These are phyloP conservation scores for Phytophthora cajani DNA, from an alignment of 352 stramenopile species.

Conservation along the genomic window DNA sequence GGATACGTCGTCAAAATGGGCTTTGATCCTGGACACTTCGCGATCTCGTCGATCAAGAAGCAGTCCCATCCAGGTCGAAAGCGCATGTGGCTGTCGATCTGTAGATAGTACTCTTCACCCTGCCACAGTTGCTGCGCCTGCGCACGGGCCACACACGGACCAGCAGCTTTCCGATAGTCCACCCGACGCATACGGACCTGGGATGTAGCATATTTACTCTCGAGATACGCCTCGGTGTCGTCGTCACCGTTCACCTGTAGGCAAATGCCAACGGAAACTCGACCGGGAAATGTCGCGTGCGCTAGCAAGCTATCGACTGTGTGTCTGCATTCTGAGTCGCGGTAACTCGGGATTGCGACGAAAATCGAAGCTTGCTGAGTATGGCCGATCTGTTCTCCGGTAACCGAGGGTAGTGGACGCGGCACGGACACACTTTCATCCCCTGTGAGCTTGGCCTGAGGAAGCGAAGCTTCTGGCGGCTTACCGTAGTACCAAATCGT, in stretches of 20 bases:
- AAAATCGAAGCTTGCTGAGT: slow-evolving; percentile 83
- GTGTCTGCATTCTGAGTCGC: slow-evolving; percentile 89
- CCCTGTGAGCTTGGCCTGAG: not conserved
- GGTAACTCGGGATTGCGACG: slow-evolving; percentile 93
- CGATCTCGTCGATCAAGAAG: slow-evolving; percentile 87
- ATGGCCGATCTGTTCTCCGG: not conserved
- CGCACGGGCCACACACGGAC: slow-evolving; percentile 90
- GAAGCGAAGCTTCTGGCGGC: slow-evolving; percentile 2
- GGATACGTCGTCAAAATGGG: slow-evolving; percentile 95
- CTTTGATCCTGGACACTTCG: slow-evolving; percentile 49
- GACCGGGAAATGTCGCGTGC: slow-evolving; percentile 62
- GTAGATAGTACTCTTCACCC: slow-evolving; percentile 91
- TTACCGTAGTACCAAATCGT: slow-evolving; percentile 95
- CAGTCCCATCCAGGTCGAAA: slow-evolving; percentile 87
- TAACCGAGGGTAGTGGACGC: slow-evolving; percentile 5
- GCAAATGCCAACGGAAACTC: slow-evolving; percentile 89
- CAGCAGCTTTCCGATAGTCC: slow-evolving; percentile 80
- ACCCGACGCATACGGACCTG: slow-evolving; percentile 64
- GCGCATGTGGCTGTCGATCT: slow-evolving; percentile 97
- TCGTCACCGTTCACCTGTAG: slow-evolving; percentile 79
- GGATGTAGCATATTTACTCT: slow-evolving; percentile 35
- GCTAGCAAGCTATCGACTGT: slow-evolving; percentile 83
- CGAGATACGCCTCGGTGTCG: slow-evolving; percentile 47
- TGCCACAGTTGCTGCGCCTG: slow-evolving; percentile 82
- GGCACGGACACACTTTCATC: slow-evolving; percentile 1